Evolutionary conservation across 176 grass and related monocot genomes (phyloP).

Genomic region (Oryza punctata): DNA sequence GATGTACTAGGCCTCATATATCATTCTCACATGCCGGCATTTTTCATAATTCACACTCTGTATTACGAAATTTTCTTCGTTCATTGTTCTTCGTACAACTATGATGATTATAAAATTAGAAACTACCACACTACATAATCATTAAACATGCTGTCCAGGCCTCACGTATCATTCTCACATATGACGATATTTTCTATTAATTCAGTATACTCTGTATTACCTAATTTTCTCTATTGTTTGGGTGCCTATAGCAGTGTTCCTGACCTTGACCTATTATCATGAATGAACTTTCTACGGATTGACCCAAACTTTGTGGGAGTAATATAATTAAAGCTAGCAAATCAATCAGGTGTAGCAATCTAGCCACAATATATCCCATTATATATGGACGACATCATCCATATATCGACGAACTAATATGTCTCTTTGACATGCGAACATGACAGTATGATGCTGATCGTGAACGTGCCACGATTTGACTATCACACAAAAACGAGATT

Average conservation of each 20-base stretch:
- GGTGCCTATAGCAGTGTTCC: not conserved
- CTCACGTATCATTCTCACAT: too few relatives aligned
- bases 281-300: not conserved
- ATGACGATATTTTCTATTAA: not conserved
- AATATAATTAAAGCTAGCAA: not conserved
- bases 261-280: not conserved
- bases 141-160: too few relatives aligned
- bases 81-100: too few relatives aligned
- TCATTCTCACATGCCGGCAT: too few relatives aligned
- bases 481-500: not conserved
- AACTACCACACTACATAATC: too few relatives aligned
- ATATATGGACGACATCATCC: not conserved
- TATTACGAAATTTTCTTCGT: not conserved
- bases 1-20: too few relatives aligned
- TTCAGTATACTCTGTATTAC: not conserved
- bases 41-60: not conserved
- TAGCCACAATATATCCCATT: constrained; percentile 16
- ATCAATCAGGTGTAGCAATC: constrained; percentile 23
- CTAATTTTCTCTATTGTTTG: not conserved
- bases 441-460: not conserved
- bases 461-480: constrained; percentile 34
- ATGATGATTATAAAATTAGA: too few relatives aligned
- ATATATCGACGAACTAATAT: constrained; percentile 8
- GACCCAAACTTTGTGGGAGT: not conserved
- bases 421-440: constrained; percentile 2